Evolutionary conservation across 768 basidiomycete species (phyloP), one percentile per base, ranked within the genome.

Genomic region (Psilocybe subaeruginosa): DNA sequence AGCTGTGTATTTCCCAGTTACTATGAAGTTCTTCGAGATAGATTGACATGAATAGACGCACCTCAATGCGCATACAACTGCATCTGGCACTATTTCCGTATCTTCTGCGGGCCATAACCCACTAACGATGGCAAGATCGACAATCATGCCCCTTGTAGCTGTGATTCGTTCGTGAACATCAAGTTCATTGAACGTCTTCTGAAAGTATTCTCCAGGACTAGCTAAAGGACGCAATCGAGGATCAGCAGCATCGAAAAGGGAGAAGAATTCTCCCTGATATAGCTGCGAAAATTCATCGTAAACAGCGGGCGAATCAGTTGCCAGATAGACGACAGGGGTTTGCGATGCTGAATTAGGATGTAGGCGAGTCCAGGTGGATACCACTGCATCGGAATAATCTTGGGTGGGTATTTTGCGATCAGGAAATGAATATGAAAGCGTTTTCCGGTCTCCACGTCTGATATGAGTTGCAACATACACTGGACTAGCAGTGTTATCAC

Each of bases 81-180:
- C 85, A 12, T 78, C 77, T 1, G 89, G 87, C 16, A 70, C 68
- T 3, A 79, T 70, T 43, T 83, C 82, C 12, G 19, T 30, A 51
- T 73, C 66, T 62, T 70, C 72, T 3, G 77, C 70, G 2, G 56
- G 56, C 90, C 90, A 91, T 45, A 86, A 66, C 14, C 90, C 90
- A 57, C 80, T 84, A 27, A 90, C 61, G 67, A 90, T 61, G 9
- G 90, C 89, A 61, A 90, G 81, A 70, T 91, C 90, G 5, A 90
- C 83, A 50, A 91, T 69, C 78, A 86, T 83, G 1, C 89, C 90
- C 51, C 77, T 78, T 16, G 88, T 90, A 29, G 83, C 78, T n/a
- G 66, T 67, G 14, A 82, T 71, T 58, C 87, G 74, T 49, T 78
- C 76, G 37, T 73, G 73, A 7, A 72, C 59, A n/a, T 72, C 66